Evolutionary conservation across 106 monocot genomes (phyloP).

Genomic region (Xerophyta viscosa): DNA sequence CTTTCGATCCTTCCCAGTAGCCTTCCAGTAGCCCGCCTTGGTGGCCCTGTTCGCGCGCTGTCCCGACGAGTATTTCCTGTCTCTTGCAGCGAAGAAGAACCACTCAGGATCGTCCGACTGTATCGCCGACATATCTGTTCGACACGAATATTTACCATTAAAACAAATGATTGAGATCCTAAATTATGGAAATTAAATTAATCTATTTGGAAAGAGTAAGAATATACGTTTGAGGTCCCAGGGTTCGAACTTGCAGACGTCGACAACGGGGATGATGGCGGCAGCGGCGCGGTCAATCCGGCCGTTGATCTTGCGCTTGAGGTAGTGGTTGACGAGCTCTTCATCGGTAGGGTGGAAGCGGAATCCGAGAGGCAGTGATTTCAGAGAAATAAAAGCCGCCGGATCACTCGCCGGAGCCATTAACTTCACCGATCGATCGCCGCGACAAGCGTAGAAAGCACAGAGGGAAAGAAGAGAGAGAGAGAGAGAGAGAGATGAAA

Average conservation of each 20-base stretch:
- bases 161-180: not conserved
- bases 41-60: slow-evolving; percentile 25
- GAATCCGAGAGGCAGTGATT: slow-evolving; percentile 30
- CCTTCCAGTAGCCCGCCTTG: slow-evolving; percentile 36
- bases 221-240: too few species aligned
- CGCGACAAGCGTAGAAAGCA: too few species aligned
- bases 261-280: slow-evolving; percentile 23
- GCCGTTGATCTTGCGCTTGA: slow-evolving; percentile 30
- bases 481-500: too few species aligned
- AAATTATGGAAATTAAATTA: not conserved
- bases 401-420: too few species aligned
- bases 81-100: slow-evolving; percentile 33
- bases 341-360: slow-evolving; percentile 37
- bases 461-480: too few species aligned
- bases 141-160: too few species aligned
- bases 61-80: slow-evolving; percentile 27
- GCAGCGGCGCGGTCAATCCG: slow-evolving; percentile 3
- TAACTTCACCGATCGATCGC: too few species aligned
- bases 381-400: too few species aligned
- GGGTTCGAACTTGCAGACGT: slow-evolving; percentile 38
- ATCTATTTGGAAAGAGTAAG: too few species aligned
- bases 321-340: slow-evolving; percentile 33
- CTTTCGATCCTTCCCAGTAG: slow-evolving; percentile 32
- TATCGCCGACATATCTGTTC: slow-evolving; percentile 20
- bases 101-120: slow-evolving; percentile 25